Base-by-base conservation (phyloP, 306 rosid genomes). In the Gastrolobium villosum region DNA sequence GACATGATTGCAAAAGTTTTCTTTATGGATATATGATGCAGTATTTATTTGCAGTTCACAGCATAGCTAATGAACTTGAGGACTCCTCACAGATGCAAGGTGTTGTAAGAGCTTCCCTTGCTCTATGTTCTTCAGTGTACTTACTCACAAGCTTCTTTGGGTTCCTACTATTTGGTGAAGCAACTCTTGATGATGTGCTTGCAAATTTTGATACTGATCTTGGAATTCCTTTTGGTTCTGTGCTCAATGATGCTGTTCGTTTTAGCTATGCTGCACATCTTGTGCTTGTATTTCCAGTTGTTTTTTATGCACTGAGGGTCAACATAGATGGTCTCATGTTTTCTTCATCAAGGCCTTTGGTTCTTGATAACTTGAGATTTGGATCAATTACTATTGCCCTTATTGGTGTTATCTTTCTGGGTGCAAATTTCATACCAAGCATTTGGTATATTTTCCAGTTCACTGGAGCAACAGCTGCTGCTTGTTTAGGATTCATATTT, bases 261-360 rank as follows among this genome's bases (percentile, higher is more conserved):
- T 84, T 88, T 10, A 89, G 95, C 88, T 93, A 93, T 74, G 97
- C 92, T 30, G 98, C 93, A n/a, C 98, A 93, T 73, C 97, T 93
- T 48, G 79, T 93, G 86, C 97, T 93, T 68, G 98, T 93, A 30
- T 91, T 93, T 70, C 97, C 98, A 1, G 86, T 93, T 28, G 95
- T 93, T 74, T 93, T 93, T 81, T 90, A 67, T 75, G 91, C 95
- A 1, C 78, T 93, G 53, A 72, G 98, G 55, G 79, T 91, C 90
- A 93, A 91, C 80, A 63, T 93, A 74, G 98, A 93, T 39, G 93
- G 91, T 50, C 95, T 91, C 53, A 15, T 93, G 67, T 93, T 91
- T 81, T 67, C 98, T 59, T 76, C 90, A 28, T 77, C 93, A 40
- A 88, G 88, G 76, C 91, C 93, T 34, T 79, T 93, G 92, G 87